Base-by-base conservation (phyloP, 371 early-diverging fungal genomes). In the Blakeslea trispora region DNA sequence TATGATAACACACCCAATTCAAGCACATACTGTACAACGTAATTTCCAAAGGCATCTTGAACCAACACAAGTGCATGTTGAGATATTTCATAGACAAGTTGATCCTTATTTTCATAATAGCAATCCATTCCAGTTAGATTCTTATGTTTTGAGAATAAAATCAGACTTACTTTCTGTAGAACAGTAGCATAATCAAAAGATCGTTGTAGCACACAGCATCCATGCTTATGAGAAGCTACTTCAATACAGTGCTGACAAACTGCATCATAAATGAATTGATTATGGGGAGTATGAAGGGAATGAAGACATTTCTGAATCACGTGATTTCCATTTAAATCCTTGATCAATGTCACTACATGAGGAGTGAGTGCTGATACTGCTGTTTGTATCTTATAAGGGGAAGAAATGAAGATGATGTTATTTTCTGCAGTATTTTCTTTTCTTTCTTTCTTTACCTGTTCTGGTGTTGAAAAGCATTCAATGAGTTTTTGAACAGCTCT, bases 311-410 rank as follows among this genome's bases (percentile, higher is more conserved):
- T 98, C 75, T 99, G 99, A 47, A 99, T 89, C 23, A 98, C 98
- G 64, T 99, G 99, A 75, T 99, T 99, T 45, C 99, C 98, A 69
- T 99, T 99, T 43, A 97, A 83, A 67, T 97, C 97, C 64, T 94
- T 91, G 60, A 98, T 93, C 49, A 98, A 68, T 8, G 88, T 74
- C 7, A 95, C 91, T 1, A 95, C 91, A 59, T 89, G 84, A 11
- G 82, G 79, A 53, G 82, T 76, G 18, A 98, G 72, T 17, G 95
- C 91, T 7, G 64, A 63, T 15, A 86, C 84, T 3, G 94, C 80
- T 5, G 86, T 71, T 10, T 84, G 75, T 53, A 91, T 91, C 74
- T 90, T 9, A n/a, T 46, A 31, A 11, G 13, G 19, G 22, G 8
- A 22, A 18, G 24, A 45, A n/a, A n/a, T n/a, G n/a, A n/a, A n/a